Evolutionary conservation across 2,329 filamentous ascomycete genomes (phyloP), one percentile per base, ranked within the genome.

Genomic region (Coniochaeta sp.): DNA sequence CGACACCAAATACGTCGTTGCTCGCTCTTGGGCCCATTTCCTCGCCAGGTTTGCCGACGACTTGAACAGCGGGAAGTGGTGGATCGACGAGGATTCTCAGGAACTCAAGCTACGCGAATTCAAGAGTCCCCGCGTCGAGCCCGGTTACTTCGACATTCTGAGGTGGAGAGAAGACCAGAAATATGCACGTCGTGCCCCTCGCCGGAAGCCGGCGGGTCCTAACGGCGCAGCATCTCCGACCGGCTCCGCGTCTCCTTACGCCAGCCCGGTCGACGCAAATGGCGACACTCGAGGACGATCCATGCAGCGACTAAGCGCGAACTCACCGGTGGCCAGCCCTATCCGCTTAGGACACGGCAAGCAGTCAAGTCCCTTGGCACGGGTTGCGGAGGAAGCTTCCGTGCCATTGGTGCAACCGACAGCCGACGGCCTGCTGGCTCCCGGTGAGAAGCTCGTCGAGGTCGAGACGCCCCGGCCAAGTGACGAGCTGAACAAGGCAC

Each of bases 141-240:
- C 95, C 22, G 83, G 88, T 28, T 99, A 98, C 74, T 87, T 99
- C 70, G 93, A 96, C 71, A 96, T 99, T 70, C 79, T 99, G 67
- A 85, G 95, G 66, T 98, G 95, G 92, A 88, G 95, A 71, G 88
- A 89, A 76, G 95, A 99, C 72, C 93, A 98, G 73, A 98, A 96
- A 77, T 89, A 95, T 72, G 93, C 93, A 55, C 83, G 95, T 62
- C 79, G 81, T 36, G 74, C 73, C 44, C 54, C 54, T 28, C 82
- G 83, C 72, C 80, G 85, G 62, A 81, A 75, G 64, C 87, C 71
- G 2, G 75, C 77, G 3, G 65, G 67, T 17, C 68, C 73, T 30
- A 78, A 77, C 57, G 70, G 72, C 65, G 65, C 72, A 38, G 73
- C 71, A 28, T 82, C 81, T 12, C 78, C 79, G 14, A 75, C 76